Evolutionary conservation across 768 basidiomycete genomes (phyloP).

Genomic region (Hypholoma sublateritium): DNA sequence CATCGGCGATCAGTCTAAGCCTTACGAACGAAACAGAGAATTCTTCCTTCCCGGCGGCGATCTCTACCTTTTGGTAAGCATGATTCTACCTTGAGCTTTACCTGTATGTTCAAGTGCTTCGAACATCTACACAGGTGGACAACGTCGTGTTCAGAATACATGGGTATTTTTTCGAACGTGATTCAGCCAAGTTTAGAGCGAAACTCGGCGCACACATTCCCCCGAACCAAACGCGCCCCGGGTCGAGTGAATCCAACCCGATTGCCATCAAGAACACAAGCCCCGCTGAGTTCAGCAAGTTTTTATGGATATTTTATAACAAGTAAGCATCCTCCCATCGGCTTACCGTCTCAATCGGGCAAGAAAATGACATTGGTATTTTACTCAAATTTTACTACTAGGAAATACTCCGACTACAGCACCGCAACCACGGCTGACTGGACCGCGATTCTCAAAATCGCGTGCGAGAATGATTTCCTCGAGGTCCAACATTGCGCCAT

Average conservation of each 20-base stretch:
- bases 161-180: conserved; percentile 51
- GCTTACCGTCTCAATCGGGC: no score
- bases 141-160: conserved; percentile 45
- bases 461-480: conserved; percentile 51
- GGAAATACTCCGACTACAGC: conserved; percentile 52
- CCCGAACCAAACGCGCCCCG: conserved; percentile 25
- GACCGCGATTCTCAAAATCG: conserved; percentile 57
- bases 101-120: conserved; percentile 28
- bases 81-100: not conserved
- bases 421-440: conserved; percentile 50
- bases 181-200: conserved; percentile 44
- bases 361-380: no score
- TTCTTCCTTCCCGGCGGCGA: conserved; percentile 52
- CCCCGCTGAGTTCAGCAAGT: conserved; percentile 49
- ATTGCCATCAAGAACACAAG: conserved; percentile 42
- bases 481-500: conserved; percentile 57
- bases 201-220: conserved; percentile 26
- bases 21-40: conserved; percentile 25
- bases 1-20: not conserved
- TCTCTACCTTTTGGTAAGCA: conserved; percentile 42
- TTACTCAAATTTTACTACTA: conserved; percentile 20
- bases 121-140: conserved; percentile 30
- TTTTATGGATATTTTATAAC: conserved; percentile 67
- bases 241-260: conserved; percentile 33
- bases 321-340: no score